A percentile compares a stretch with the other conserved stretches of the same genome.
Conservation (phyloP, 129 eudicot species). For the Artemisia argyi region DNA sequence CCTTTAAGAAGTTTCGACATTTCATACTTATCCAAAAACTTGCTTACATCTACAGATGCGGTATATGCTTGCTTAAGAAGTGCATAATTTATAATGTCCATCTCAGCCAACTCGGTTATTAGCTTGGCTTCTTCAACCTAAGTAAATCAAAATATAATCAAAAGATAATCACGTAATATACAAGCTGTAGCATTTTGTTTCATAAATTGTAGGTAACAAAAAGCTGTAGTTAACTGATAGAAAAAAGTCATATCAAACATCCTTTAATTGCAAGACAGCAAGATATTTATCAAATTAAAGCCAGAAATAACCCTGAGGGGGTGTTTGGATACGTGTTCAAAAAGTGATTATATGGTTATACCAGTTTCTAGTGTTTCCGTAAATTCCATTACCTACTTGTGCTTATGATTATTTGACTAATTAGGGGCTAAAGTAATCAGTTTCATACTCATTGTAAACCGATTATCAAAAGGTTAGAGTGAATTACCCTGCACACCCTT, state of each 20-base stretch:
- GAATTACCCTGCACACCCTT: no score
- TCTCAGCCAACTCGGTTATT: conserved; percentile 75
- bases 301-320: background rate
- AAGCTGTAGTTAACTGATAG: background rate
- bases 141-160: conserved; percentile 13
- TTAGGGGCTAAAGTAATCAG: no score
- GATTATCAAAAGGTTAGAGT: no score
- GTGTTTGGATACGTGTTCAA: conserved; percentile 8
- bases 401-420: no score
- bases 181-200: conserved; percentile 1
- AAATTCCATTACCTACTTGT: no score
- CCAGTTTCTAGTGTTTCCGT: background rate
- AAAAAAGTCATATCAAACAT: conserved; percentile 3
- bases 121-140: conserved; percentile 95
- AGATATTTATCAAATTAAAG: background rate
- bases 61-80: conserved; percentile 84
- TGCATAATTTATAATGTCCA: conserved; percentile 63
- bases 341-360: background rate
- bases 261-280: background rate
- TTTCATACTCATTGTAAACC: no score
- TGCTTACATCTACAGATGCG: conserved; percentile 66
- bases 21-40: conserved; percentile 73
- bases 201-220: background rate
- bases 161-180: background rate
- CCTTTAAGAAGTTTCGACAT: conserved; percentile 82